Evolutionary conservation across 164 flowering plant species (phyloP).

Genomic region (Kalanchoe fedtschenkoi): DNA sequence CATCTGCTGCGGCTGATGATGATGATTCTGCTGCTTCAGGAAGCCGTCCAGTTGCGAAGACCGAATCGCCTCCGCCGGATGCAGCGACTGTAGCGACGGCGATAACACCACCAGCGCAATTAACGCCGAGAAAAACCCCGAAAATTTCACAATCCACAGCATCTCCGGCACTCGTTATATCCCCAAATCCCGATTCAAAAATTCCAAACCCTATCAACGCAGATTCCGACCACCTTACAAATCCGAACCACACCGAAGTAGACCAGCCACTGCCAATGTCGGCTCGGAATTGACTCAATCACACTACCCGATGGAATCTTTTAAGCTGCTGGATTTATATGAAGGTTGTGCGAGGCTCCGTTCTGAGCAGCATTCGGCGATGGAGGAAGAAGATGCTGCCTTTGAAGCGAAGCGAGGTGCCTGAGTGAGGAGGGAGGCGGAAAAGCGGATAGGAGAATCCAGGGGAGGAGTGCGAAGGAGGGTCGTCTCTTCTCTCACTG

Average conservation of each 20-base stretch:
- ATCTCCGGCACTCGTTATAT: constrained; percentile 17
- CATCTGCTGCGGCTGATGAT: not conserved
- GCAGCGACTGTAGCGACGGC: constrained; percentile 51
- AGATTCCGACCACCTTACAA: constrained; percentile 5
- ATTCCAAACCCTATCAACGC: constrained; percentile 19
- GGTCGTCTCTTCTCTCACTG: not conserved
- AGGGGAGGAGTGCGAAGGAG: not conserved
- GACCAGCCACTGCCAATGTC: not conserved
- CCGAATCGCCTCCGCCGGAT: constrained; percentile 57
- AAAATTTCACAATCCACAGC: constrained; percentile 40
- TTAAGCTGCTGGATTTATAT: not conserved
- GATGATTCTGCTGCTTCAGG: not conserved
- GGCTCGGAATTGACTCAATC: not conserved
- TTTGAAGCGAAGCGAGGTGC: too few species aligned
- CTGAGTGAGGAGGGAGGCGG: too few species aligned
- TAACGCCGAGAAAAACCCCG: constrained; percentile 38
- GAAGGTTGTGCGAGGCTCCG: not conserved
- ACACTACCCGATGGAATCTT: not conserved
- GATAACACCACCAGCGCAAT: constrained; percentile 41
- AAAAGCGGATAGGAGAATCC: not conserved
- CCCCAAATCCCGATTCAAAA: not conserved
- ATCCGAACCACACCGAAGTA: not conserved
- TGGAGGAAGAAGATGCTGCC: not conserved
- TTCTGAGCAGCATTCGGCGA: not conserved
- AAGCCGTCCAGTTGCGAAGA: constrained; percentile 31